A percentile compares a stretch with the other conserved stretches of the same genome.
Conservation (phyloP, 176 grass and related monocot species). For the Rhipidocladum racemiflorum region DNA sequence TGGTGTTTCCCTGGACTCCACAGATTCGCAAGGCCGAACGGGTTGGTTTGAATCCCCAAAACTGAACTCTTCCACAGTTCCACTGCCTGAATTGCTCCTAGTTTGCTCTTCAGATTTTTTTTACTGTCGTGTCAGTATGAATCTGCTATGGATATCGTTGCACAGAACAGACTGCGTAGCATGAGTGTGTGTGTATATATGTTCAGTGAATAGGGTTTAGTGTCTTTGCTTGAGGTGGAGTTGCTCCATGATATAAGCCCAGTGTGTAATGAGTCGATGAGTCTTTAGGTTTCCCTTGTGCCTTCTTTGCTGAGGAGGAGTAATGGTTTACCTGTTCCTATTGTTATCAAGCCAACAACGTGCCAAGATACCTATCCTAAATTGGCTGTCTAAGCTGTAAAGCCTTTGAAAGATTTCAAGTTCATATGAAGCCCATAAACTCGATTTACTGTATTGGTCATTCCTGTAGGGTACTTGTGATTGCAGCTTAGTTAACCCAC, state of each 20-base stretch:
- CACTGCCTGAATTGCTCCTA: neutral
- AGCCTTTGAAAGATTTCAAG: neutral
- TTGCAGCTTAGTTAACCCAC: slow-evolving; percentile 1
- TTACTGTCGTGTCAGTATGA: neutral
- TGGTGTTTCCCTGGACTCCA: slow-evolving; percentile 61
- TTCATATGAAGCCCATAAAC: neutral
- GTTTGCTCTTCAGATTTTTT: neutral
- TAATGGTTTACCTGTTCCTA: neutral
- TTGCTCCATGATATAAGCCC: neutral
- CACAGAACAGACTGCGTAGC: neutral
- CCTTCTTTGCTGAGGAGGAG: neutral
- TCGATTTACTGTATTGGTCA: neutral
- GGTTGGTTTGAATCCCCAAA: slow-evolving; percentile 45
- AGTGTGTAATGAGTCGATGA: neutral
- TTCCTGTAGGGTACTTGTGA: neutral
- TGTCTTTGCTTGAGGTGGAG: neutral
- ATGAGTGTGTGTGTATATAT: neutral
- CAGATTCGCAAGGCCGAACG: slow-evolving; percentile 82
- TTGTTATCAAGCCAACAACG: neutral
- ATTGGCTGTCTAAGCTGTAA: neutral
- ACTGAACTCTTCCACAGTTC: neutral
- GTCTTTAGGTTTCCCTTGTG: neutral
- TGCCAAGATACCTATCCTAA: neutral
- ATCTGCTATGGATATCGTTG: neutral
- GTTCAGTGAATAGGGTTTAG: neutral